Conservation (phyloP, 192 early-diverging fungal species). For the Rhizophagus sp. region DNA sequence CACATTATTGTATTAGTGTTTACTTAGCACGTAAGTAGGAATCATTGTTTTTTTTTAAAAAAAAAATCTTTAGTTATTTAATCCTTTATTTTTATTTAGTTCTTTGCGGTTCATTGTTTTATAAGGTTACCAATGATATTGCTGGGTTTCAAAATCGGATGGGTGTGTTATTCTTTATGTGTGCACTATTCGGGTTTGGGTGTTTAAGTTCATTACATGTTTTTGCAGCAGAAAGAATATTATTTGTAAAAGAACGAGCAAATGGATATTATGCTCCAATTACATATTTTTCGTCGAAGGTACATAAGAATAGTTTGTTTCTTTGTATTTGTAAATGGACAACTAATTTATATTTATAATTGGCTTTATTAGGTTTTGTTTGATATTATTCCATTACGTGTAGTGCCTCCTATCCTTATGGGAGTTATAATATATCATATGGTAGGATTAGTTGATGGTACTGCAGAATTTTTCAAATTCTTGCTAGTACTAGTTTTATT, state of each 20-base stretch:
- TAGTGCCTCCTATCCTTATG: slow-evolving; percentile 76
- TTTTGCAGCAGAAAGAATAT: slow-evolving; percentile 60
- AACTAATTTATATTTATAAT: slow-evolving; percentile 2
- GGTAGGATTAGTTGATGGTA: slow-evolving; percentile 69
- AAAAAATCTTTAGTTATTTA: background rate
- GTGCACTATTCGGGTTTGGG: slow-evolving; percentile 70
- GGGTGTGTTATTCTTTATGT: slow-evolving; percentile 74
- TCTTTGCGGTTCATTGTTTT: slow-evolving; percentile 61
- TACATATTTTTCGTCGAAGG: slow-evolving; percentile 63
- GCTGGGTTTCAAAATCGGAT: slow-evolving; percentile 76
- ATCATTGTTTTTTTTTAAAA: too few species aligned
- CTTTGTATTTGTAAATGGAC: background rate
- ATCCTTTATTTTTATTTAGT: slow-evolving; percentile 25
- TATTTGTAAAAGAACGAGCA: slow-evolving; percentile 72
- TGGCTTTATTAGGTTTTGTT: slow-evolving; percentile 51
- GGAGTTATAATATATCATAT: slow-evolving; percentile 80
- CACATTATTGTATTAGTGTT: slow-evolving; percentile 72
- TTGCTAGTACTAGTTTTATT: slow-evolving; percentile 77
- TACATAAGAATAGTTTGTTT: background rate
- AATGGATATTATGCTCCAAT: slow-evolving; percentile 69
- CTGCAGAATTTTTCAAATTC: slow-evolving; percentile 64
- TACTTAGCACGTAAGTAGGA: slow-evolving; percentile 54
- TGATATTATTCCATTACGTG: slow-evolving; percentile 75
- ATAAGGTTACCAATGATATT: slow-evolving; percentile 59
- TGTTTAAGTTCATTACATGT: slow-evolving; percentile 63